Conservation (phyloP, 768 basidiomycete species). For the Asterophora lycoperdoides region DNA sequence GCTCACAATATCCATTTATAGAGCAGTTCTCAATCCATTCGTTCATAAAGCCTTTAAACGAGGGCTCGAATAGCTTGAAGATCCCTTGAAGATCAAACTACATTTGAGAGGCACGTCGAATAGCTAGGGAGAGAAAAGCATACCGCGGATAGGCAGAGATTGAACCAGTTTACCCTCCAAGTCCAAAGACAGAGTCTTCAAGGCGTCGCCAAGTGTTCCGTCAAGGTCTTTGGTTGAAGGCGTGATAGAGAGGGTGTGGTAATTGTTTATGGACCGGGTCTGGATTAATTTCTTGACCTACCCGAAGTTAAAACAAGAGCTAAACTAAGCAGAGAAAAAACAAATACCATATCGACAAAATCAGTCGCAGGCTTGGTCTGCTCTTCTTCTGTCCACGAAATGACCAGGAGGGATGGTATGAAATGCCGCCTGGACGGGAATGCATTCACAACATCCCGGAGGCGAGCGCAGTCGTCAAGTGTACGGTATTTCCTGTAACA, state of each 20-base stretch:
- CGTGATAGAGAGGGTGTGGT: slow-evolving; percentile 46
- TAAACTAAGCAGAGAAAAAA: not conserved
- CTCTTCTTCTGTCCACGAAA: slow-evolving; percentile 54
- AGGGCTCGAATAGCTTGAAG: slow-evolving; percentile 39
- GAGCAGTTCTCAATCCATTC: slow-evolving; percentile 46
- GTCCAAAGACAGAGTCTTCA: slow-evolving; percentile 47
- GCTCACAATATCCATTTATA: slow-evolving; percentile 45
- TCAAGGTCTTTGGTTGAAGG: slow-evolving; percentile 55
- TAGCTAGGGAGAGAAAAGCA: not conserved
- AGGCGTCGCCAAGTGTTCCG: slow-evolving; percentile 40
- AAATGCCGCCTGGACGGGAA: slow-evolving; percentile 56
- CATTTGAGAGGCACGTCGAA: not conserved
- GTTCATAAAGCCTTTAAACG: slow-evolving; percentile 34
- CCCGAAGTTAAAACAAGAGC: slow-evolving; percentile 2
- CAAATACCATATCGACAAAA: slow-evolving; percentile 56
- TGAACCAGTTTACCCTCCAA: slow-evolving; percentile 53
- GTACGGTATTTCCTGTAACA: slow-evolving; percentile 58
- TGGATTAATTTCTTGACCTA: slow-evolving; percentile 49
- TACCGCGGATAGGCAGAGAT: slow-evolving; percentile 44
- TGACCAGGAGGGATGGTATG: slow-evolving; percentile 54
- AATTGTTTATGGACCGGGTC: slow-evolving; percentile 37
- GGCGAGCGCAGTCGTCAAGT: slow-evolving; percentile 67
- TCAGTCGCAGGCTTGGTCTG: slow-evolving; percentile 39
- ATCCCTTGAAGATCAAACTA: slow-evolving; percentile 26
- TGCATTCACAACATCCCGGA: slow-evolving; percentile 57